Evolutionary conservation across 1,139 yeast genomes (phyloP).

Genomic region (Sporopachydermia cereana): DNA sequence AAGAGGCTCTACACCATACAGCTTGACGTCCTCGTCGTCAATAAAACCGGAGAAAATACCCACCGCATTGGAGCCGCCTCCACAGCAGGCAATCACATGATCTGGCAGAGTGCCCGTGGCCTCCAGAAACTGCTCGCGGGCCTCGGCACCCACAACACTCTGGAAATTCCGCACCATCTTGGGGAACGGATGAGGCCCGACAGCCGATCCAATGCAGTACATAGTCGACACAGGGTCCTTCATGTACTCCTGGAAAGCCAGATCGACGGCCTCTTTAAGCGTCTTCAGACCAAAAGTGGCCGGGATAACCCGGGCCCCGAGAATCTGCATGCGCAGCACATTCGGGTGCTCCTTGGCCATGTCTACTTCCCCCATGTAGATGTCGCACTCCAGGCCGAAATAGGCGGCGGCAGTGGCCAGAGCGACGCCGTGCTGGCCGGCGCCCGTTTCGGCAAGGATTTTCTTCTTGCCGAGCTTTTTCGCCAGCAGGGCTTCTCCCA

Average conservation of each 20-base stretch:
- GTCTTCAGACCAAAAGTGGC: conserved; percentile 10
- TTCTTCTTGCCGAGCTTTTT: conserved; percentile 10
- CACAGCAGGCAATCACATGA: conserved; percentile 12
- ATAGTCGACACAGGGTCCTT: conserved; percentile 10
- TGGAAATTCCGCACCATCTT: conserved; percentile 11
- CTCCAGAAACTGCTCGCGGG: conserved; percentile 9
- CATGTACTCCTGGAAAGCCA: conserved; percentile 10
- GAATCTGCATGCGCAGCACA: conserved; percentile 10
- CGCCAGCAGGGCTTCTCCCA: conserved; percentile 9
- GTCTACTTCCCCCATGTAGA: conserved; percentile 11
- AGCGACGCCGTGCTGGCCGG: conserved; percentile 12
- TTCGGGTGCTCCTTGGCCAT: conserved; percentile 11
- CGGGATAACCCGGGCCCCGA: conserved; percentile 11
- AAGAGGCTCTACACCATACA: conserved; percentile 11
- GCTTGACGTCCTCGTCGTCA: conserved; percentile 10
- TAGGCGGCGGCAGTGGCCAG: conserved; percentile 11
- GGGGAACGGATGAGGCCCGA: conserved; percentile 12
- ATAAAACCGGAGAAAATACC: conserved; percentile 11
- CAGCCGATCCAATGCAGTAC: conserved; percentile 12
- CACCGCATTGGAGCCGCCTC: conserved; percentile 12
- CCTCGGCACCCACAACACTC: conserved; percentile 10
- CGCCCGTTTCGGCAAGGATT: conserved; percentile 11
- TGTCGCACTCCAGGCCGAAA: conserved; percentile 9
- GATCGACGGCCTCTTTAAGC: conserved; percentile 11
- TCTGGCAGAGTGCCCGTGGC: conserved; percentile 9